Base-by-base conservation (phyloP, 805 yeast genomes). In the Metschnikowia matae region DNA sequence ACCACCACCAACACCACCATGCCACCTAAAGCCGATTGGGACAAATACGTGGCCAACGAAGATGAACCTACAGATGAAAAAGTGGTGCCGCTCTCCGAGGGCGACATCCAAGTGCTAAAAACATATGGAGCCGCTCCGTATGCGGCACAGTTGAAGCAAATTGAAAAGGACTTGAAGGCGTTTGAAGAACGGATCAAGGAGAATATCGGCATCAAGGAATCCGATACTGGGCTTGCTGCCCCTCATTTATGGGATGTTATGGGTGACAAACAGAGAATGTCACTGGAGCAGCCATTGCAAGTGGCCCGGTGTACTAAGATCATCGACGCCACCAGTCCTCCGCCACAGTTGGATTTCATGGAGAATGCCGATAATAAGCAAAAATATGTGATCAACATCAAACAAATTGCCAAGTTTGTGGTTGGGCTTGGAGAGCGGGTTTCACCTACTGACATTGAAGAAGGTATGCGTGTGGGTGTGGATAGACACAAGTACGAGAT, bases 21-120 rank as follows among this genome's bases (percentile, higher is more conserved):
- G 97, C 91, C 97, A 54, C 96, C 97, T 60, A 94, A 90, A 77
- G 94, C 90, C 50, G 96, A 94, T 69, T 94, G 99, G 99, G 99
- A 95, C 66, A 94, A 94, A 69, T 89, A 89, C 71, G 85, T 84
- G 66, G 86, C 94, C 46, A 78, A 75, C 41, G 97, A 87, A 57
- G 82, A 77, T 6, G 84, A 78, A 35, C 84, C 77, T 50, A 75
- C 74, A 48, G 74, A 77, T 47, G 89, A 84, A 52, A 84, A 89
- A 58, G 84, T 87, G 59, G 82, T 80, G 38, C 99, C 99, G 8
- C 79, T 94, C 59, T 79, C 90, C 52, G 99, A 94, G 67, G 97
- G 96, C 43, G 99, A 94, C 69, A 95, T 95, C 66, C 97, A 92
- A 70, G 98, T 94, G 43, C 78, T 94, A 62, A 92, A 94, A 72